Evolutionary conservation across 2,329 filamentous ascomycete species (phyloP).

Genomic region (Hawksworthiomyces lignivorus): DNA sequence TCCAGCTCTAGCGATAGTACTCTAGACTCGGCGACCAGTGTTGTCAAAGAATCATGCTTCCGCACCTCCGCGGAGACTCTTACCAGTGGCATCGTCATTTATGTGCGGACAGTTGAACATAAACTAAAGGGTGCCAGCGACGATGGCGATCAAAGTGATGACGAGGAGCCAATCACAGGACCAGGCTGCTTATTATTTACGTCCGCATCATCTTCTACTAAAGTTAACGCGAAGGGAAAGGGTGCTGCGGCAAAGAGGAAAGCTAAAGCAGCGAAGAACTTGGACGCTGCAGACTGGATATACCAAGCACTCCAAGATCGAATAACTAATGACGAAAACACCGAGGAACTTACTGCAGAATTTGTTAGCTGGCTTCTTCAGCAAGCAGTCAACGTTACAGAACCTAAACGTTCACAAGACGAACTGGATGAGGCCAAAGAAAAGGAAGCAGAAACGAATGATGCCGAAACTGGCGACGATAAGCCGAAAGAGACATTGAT

Average conservation of each 20-base stretch:
- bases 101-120: conserved; percentile 7
- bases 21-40: too few species aligned
- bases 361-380: conserved; percentile 10
- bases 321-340: neutral
- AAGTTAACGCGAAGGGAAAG: neutral
- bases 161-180: conserved; percentile 7
- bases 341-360: neutral
- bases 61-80: conserved; percentile 6
- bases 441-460: too few species aligned
- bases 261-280: neutral
- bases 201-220: neutral
- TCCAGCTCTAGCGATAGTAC: too few species aligned
- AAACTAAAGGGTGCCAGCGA: conserved; percentile 2
- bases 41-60: neutral
- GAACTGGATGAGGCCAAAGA: too few species aligned
- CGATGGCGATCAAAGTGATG: conserved; percentile 4
- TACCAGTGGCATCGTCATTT: conserved; percentile 7
- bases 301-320: conserved; percentile 4
- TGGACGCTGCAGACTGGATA: conserved; percentile 9
- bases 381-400: neutral
- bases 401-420: too few species aligned
- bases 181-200: conserved; percentile 1
- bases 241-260: neutral
- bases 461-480: too few species aligned
- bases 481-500: too few species aligned